Base-by-base conservation (phyloP, 1,284 basidiomycete genomes). In the Meira nashicola region DNA sequence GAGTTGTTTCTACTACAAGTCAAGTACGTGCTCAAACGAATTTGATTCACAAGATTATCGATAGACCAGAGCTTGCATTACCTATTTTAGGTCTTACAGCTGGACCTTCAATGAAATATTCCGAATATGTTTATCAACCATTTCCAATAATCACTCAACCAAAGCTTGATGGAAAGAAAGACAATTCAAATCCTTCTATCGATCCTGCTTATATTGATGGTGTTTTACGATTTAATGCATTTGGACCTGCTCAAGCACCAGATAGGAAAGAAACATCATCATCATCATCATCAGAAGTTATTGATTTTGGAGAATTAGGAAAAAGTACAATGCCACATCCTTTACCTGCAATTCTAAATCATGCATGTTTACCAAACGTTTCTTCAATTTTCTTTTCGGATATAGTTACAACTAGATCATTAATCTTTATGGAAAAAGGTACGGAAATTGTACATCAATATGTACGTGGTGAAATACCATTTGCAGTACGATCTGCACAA, bases 361-460 rank as follows among this genome's bases (percentile, higher is more conserved):
- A 78, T 53, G 66, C 71, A 0, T 78, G 76, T 40, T 55, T 74
- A 11, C 76, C 76, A 50, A 78, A 74, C 58, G 76, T 74, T 25
- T 77, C 73, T 5, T 74, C 73, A 2, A 70, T 76, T 11, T 78
- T 78, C 52, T 68, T 76, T 37, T 73, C 73, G 57, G 68, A 77
- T 48, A 61, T 74, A 43, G 71, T 78, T 52, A 67, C 70, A 38
- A 76, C 74, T 21, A 66, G 72, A 17, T 71, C 76, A 1, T 60
- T 78, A 25, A 67, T 69, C 38, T 60, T 62, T 10, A 62, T 78
- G n/a, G 50, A 54, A 10, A 54, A 59, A 33, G 74, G 74, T 10
- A 73, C 68, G 12, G 73, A 78, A 63, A 74, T 78, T 64, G 66
- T 71, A 63, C 76, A 78, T 58, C 73, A 73, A 55, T 78, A 78